Base-by-base conservation (phyloP, 345 rosid genomes). In the Leavenworthia alabamica region DNA sequence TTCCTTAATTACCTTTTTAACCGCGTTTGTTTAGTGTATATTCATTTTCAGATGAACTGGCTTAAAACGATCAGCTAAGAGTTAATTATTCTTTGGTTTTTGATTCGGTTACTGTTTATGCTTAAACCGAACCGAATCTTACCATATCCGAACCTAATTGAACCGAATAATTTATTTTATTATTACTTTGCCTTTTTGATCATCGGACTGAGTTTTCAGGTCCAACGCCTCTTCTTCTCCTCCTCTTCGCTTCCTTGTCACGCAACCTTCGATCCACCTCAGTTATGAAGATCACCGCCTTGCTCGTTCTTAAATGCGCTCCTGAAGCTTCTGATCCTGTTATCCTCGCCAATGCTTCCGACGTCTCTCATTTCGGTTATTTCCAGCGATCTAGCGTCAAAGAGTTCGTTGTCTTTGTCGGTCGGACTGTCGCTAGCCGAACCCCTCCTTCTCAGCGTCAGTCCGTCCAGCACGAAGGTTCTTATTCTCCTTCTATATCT, bases 401-500 rank as follows among this genome's bases (percentile, higher is more conserved):
- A 74, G 96, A 93, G 67, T 89, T 93, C 72, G 47, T 89, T 61
- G 81, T 86, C 68, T 93, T 93, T 54, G 86, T 89, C 52, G 83
- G 86, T 13, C 96, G 96, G 27, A 87, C 99, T 71, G 99, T 93
- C 67, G 99, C 94, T 9, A 85, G 78, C 46, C 94, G 99, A 7
- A 89, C 96, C 17, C 81, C 84, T 29, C 83, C 94, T 14, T 79
- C 79, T 49, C 96, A 89, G 52, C 95, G 96, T 44, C 99, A 93
- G 51, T 89, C 97, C 33, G 97, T 89, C n/a, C 94, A 85, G 58
- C 96, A 89, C 70, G 88, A 86, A 85, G 99, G 97, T 92, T 26
- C 33, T 29, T 32, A 40, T 49, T 46, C 42, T 33, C 3, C 8
- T 39, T 39, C 52, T 15, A 29, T 12, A 13, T 55, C 43, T 29